A percentile compares a stretch with the other conserved stretches of the same genome.
Conservation (phyloP, 345 rosid species). For the Jatropha curcas region DNA sequence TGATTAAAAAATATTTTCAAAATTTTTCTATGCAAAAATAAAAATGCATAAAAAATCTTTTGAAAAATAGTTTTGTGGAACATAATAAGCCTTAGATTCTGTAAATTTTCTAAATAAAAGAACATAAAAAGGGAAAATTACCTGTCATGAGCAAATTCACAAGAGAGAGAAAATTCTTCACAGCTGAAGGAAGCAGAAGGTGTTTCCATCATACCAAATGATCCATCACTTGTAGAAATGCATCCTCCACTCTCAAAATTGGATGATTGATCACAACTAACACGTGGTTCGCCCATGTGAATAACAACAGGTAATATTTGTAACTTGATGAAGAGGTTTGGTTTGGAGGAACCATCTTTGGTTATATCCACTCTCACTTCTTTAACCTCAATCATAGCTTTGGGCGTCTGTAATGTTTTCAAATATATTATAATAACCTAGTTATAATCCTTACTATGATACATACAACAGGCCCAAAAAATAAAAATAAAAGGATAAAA, state of each 20-base stretch:
- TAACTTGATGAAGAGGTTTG: slow-evolving; percentile 64
- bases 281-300: slow-evolving; percentile 60
- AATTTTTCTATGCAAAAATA: neutral
- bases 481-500: neutral
- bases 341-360: slow-evolving; percentile 75
- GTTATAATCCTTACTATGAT: neutral
- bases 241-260: slow-evolving; percentile 41
- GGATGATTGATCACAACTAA: slow-evolving; percentile 56
- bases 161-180: slow-evolving; percentile 74
- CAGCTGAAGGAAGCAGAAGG: slow-evolving; percentile 71
- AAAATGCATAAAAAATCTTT: neutral
- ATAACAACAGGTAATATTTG: slow-evolving; percentile 66
- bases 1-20: neutral
- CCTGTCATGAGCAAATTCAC: slow-evolving; percentile 92
- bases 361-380: slow-evolving; percentile 73
- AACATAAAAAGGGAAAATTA: slow-evolving; percentile 29
- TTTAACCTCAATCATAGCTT: slow-evolving; percentile 66
- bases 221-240: slow-evolving; percentile 43
- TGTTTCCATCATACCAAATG: slow-evolving; percentile 50
- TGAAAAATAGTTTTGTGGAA: too few relatives aligned
- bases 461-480: neutral
- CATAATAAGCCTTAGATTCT: too few relatives aligned
- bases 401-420: slow-evolving; percentile 62
- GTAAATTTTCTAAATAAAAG: slow-evolving; percentile 5
- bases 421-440: neutral